Base-by-base conservation (phyloP, 139 green algal genomes). In the Micractinium conductrix region DNA sequence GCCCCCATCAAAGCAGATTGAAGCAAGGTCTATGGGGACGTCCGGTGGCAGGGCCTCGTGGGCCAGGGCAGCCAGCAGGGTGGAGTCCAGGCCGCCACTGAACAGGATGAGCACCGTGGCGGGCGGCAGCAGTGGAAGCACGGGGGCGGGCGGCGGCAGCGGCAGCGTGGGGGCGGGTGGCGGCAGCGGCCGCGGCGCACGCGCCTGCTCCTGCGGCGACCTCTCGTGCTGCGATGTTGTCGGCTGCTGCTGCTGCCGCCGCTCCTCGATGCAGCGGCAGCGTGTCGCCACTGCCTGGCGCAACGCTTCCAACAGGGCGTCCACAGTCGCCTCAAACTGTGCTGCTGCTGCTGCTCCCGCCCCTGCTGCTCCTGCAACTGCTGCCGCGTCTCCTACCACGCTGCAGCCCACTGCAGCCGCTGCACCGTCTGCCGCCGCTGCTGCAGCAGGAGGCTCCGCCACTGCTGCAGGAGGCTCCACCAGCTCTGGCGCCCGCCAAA, bases 51-150 rank as follows among this genome's bases (percentile, higher is more conserved):
- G 71, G 21, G 68, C 53, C 37, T 84, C 35, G 82, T 97, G 90
- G 0, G 93, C 91, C 21, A 98, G 74, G 1, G 90, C 92, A 12
- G 96, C 95, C 9, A 98, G 73, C 0, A 98, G 88, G 12, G 93
- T 96, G 26, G 92, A 96, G 86, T 98, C 96, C 22, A 97, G 93
- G 0, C 96, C 96, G 0, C 96, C 96, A 74, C 93, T 97, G 86
- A 98, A 98, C 26, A 98, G 90, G 0, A 98, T 80, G 37, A 97
- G 85, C 44, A 98, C 83, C 0, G 88, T 86, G 0, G 93, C 90
- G 0, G 85, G 69, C 1, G 80, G 80, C 45, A 83, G 63, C 37
- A 73, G 63, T 35, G 42, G 30, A 1, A n/a, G 38, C 65, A 35
- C n/a, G 7, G 37, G 16, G 19, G 28, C 10, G 50, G 53, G 48